A percentile compares a stretch with the other conserved stretches of the same genome.
These are phyloP conservation scores for Tolypocladium nubicola DNA, from an alignment of 2,329 filamentous ascomycete species.

Conservation along the genomic window DNA sequence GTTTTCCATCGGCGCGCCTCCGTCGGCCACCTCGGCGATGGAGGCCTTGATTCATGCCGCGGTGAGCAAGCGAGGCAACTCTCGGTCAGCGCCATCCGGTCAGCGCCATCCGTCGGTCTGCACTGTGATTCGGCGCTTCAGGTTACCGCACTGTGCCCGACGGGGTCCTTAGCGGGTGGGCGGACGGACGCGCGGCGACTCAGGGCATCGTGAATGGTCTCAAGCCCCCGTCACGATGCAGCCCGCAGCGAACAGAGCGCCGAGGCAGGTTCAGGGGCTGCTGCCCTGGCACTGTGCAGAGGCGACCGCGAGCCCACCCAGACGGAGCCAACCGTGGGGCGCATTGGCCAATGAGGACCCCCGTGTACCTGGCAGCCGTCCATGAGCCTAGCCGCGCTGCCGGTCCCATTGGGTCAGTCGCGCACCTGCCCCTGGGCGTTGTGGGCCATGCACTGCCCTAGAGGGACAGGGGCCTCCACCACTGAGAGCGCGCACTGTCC, in stretches of 20 bases:
- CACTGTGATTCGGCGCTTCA: background rate
- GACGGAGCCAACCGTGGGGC: background rate
- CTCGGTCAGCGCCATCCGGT: background rate
- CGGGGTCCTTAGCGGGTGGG: background rate
- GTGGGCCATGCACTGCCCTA: background rate
- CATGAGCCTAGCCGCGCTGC: background rate
- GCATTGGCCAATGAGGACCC: constrained; percentile 1
- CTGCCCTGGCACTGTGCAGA: background rate
- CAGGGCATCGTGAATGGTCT: background rate
- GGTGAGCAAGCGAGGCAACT: background rate
- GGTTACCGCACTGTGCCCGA: background rate
- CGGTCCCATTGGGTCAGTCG: constrained; percentile 1
- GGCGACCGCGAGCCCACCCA: background rate
- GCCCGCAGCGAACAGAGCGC: background rate
- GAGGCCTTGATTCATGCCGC: background rate
- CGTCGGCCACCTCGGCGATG: background rate
- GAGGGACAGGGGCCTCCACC: background rate
- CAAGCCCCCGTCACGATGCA: background rate
- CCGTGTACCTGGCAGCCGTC: constrained; percentile 2
- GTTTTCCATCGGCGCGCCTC: background rate
- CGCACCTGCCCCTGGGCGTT: background rate
- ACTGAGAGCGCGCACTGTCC: background rate
- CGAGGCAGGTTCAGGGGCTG: background rate
- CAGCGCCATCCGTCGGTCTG: background rate
- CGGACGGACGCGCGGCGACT: background rate